Evolutionary conservation across 2,329 filamentous ascomycete genomes (phyloP).

Genomic region (Trichoderma guizhouense): DNA sequence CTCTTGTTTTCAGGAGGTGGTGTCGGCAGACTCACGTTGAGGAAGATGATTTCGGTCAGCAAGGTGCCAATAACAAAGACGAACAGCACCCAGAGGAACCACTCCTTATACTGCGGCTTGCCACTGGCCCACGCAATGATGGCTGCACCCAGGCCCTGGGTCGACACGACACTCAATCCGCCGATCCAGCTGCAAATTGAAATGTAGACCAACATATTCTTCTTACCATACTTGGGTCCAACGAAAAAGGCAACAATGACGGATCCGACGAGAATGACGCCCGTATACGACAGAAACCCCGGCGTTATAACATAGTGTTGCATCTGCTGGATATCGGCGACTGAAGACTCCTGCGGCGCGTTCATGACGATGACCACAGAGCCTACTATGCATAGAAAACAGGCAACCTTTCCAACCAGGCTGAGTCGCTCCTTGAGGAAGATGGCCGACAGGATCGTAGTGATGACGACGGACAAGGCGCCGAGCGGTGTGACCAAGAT

Average conservation of each 20-base stretch:
- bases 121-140: conserved; percentile 84
- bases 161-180: conserved; percentile 89
- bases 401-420: conserved; percentile 93
- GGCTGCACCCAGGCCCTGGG: conserved; percentile 86
- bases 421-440: conserved; percentile 94
- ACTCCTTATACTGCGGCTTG: conserved; percentile 87
- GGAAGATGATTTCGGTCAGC: conserved; percentile 87
- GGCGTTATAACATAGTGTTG: conserved; percentile 80
- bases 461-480: conserved; percentile 87
- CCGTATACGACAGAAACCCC: conserved; percentile 80
- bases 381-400: conserved; percentile 91
- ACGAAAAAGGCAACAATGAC: conserved; percentile 72
- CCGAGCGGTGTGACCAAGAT: conserved; percentile 92
- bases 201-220: conserved; percentile 96
- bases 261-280: conserved; percentile 74
- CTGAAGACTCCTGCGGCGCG: conserved; percentile 80
- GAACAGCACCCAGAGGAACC: conserved; percentile 90
- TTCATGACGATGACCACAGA: conserved; percentile 94
- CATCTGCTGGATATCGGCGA: conserved; percentile 88
- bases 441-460: conserved; percentile 84
- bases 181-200: conserved; percentile 94
- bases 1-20: neutral
- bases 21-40: conserved; percentile 70
- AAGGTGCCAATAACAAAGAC: conserved; percentile 89
- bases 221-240: conserved; percentile 87